Conservation (phyloP, 148 eudicot species). For the Rhododendron simsii region DNA sequence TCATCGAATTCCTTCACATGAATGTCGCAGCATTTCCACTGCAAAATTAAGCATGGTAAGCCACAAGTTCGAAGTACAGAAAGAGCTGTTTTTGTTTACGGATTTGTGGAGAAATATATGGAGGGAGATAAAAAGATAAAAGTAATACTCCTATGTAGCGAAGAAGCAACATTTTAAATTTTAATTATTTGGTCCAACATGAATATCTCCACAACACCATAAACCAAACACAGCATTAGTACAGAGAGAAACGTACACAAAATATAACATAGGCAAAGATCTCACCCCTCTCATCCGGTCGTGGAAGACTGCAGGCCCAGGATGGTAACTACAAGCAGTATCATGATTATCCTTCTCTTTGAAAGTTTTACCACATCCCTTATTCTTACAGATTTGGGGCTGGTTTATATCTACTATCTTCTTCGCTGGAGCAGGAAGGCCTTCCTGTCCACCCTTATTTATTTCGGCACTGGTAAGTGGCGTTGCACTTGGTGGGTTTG, state of each 20-base stretch:
- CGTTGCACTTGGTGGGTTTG: slow-evolving; percentile 33
- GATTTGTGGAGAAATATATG: background rate
- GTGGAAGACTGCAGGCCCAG: slow-evolving; percentile 90
- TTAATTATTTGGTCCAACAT: background rate
- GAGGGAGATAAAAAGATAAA: background rate
- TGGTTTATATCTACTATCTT: slow-evolving; percentile 55
- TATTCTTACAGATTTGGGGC: slow-evolving; percentile 80
- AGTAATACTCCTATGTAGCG: background rate
- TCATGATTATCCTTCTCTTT: slow-evolving; percentile 82
- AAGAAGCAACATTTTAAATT: background rate
- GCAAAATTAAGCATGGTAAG: slow-evolving; percentile 24
- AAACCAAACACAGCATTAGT: background rate
- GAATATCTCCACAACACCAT: background rate
- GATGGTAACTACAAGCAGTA: slow-evolving; percentile 80
- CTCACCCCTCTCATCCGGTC: slow-evolving; percentile 94
- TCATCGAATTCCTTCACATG: slow-evolving; percentile 96
- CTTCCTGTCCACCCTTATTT: slow-evolving; percentile 19
- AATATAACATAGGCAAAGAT: background rate
- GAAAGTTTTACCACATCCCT: slow-evolving; percentile 84
- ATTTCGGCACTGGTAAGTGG: slow-evolving; percentile 19
- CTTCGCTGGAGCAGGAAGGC: slow-evolving; percentile 35
- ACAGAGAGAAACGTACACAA: background rate
- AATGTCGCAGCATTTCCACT: slow-evolving; percentile 97
- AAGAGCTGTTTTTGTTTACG: background rate
- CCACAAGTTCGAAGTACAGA: background rate